These are phyloP conservation scores for Pittosporum tobira DNA, from an alignment of 129 eudicot species.

Conservation along the genomic window DNA sequence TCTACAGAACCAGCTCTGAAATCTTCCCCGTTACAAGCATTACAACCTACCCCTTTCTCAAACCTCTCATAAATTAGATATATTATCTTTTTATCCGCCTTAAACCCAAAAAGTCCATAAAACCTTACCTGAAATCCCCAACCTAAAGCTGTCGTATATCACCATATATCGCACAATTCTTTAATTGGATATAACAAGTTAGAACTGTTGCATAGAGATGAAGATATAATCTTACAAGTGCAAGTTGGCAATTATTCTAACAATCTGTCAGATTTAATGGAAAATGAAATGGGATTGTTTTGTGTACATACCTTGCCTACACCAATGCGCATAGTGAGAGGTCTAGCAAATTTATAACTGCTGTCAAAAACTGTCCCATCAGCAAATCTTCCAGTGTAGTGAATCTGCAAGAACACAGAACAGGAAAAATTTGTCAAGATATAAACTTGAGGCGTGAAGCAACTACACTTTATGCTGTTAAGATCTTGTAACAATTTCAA, in stretches of 20 bases:
- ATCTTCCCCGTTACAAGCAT: no score
- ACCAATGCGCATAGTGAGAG: slow-evolving; percentile 85
- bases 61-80: no score
- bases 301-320: slow-evolving; percentile 68
- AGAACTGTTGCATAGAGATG: neutral
- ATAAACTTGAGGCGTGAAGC: no score
- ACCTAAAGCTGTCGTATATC: no score
- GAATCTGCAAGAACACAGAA: slow-evolving; percentile 38
- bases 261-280: neutral
- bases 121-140: no score
- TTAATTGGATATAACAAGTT: neutral
- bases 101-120: no score
- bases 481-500: no score
- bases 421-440: neutral
- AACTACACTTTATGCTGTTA: no score
- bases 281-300: neutral
- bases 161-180: no score
- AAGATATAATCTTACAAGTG: neutral
- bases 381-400: slow-evolving; percentile 89
- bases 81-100: no score
- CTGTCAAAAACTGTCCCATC: slow-evolving; percentile 90
- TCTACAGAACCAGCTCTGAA: neutral
- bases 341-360: slow-evolving; percentile 81
- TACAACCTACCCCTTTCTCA: no score
- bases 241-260: neutral